Conservation (phyloP, 306 rosid species). For the Prunus padus region DNA sequence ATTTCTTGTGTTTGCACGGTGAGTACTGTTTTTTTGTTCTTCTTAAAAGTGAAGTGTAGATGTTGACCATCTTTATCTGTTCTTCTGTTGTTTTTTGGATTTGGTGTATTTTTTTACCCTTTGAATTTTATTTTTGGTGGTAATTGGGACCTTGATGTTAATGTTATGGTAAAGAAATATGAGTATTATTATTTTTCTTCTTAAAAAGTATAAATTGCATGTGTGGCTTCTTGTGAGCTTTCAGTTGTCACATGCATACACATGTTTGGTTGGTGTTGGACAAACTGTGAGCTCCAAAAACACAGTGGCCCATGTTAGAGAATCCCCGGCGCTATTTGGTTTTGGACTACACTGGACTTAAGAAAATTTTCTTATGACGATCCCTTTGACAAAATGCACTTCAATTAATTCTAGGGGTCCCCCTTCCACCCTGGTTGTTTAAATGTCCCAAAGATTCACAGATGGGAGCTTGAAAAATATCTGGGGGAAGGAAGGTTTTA, state of each 20-base stretch:
- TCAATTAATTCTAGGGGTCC: not conserved
- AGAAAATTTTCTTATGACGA: not conserved
- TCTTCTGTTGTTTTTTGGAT: conserved; percentile 11
- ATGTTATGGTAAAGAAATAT: not conserved
- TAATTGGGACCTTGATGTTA: conserved; percentile 15
- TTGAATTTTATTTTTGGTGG: not conserved
- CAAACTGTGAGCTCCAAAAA: not conserved
- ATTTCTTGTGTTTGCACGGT: too few relatives aligned
- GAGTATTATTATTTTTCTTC: not conserved
- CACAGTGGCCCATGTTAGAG: conserved; percentile 15
- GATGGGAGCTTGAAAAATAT: not conserved
- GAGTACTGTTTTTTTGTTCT: not conserved
- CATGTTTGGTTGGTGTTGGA: conserved; percentile 30
- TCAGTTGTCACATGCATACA: conserved; percentile 33
- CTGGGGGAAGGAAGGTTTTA: not conserved
- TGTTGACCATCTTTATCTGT: conserved; percentile 1
- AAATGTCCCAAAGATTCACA: not conserved
- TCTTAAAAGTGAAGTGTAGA: not conserved
- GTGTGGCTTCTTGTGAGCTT: not conserved
- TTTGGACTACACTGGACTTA: not conserved
- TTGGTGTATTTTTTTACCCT: not conserved
- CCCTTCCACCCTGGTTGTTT: not conserved
- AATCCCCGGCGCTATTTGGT: conserved; percentile 14
- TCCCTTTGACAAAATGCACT: not conserved
- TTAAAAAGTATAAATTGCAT: not conserved